phyloP scores from a whole-genome alignment of 495 filamentous ascomycete genomes.

The Penicillium pulvis region DNA sequence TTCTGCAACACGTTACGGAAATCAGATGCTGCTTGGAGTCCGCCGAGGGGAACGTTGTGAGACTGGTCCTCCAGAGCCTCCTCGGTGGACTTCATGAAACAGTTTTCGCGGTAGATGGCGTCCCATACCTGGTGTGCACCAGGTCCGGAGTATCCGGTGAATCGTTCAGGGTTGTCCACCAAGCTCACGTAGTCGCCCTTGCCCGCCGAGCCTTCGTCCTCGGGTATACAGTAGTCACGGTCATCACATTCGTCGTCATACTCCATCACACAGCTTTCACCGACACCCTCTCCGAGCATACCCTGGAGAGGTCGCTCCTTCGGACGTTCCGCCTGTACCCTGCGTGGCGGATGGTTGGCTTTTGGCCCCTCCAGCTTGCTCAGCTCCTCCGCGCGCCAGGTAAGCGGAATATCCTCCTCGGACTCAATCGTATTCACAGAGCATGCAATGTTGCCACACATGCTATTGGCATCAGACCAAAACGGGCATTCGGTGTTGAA shows the following conservation, averaged over 20 bases:
- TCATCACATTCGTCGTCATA: constrained; percentile 98
- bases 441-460: constrained; percentile 97
- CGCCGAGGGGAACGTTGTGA: constrained; percentile 27
- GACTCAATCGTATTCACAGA: constrained; percentile 96
- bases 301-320: constrained; percentile 76
- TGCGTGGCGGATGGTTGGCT: constrained; percentile 80
- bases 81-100: constrained; percentile 70
- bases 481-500: constrained; percentile 95
- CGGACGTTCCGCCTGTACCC: constrained; percentile 65
- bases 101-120: constrained; percentile 96
- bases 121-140: constrained; percentile 90
- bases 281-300: constrained; percentile 79
- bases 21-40: constrained; percentile 72
- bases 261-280: constrained; percentile 94
- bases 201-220: constrained; percentile 81
- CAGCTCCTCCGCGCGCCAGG: constrained; percentile 91
- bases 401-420: constrained; percentile 86
- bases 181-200: constrained; percentile 97
- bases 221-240: constrained; percentile 93
- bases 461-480: constrained; percentile 89
- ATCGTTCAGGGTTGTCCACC: constrained; percentile 90
- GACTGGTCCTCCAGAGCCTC: constrained; percentile 44
- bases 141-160: constrained; percentile 87
- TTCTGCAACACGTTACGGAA: constrained; percentile 80
- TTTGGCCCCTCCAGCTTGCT: constrained; percentile 92